Percentiles rank a stretch among this genome's conserved stretches.
Conservation (phyloP, 768 basidiomycete species). For the Mycena belliarum region DNA sequence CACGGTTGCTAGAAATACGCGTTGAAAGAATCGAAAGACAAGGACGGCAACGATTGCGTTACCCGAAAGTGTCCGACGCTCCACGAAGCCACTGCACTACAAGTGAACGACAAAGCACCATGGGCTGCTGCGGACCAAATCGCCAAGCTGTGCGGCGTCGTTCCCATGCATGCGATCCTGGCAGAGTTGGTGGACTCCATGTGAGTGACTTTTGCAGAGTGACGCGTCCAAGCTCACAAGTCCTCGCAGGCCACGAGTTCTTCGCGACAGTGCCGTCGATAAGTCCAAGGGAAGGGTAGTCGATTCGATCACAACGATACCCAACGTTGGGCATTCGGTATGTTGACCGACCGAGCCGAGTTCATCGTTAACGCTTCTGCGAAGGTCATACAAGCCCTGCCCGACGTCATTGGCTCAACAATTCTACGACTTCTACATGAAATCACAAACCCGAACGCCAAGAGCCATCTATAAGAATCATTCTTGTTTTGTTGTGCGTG, state of each 20-base stretch:
- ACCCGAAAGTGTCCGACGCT: not conserved
- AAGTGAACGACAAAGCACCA: not conserved
- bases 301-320: conserved; percentile 3
- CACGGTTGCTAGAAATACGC: not conserved
- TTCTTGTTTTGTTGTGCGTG: not conserved
- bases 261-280: conserved; percentile 1
- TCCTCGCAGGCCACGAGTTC: not conserved
- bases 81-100: conserved; percentile 1
- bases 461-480: not conserved
- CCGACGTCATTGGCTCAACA: not conserved
- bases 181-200: conserved; percentile 3
- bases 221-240: no score
- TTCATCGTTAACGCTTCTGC: not conserved
- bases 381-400: not conserved
- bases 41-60: not conserved
- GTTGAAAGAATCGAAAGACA: not conserved
- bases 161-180: conserved; percentile 3
- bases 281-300: not conserved
- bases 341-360: not conserved
- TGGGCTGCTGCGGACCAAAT: conserved; percentile 1
- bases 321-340: conserved; percentile 3
- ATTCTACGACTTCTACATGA: not conserved
- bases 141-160: not conserved
- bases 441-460: not conserved
- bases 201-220: not conserved